Conservation (phyloP, 1,284 basidiomycete genomes). For the Ceratobasidium sp. region DNA sequence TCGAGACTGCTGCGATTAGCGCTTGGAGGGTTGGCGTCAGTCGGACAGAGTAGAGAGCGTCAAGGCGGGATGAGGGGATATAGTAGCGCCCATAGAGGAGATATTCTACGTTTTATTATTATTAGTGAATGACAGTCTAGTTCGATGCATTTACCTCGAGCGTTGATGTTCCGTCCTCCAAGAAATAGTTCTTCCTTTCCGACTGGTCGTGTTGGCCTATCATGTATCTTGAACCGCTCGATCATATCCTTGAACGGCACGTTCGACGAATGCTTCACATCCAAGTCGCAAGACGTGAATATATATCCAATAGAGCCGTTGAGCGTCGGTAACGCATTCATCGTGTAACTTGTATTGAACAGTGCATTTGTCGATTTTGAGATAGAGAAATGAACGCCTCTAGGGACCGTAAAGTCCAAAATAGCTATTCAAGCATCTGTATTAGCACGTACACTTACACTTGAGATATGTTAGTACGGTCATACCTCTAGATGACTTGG, state of each 20-base stretch:
- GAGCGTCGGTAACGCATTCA: conserved; percentile 89
- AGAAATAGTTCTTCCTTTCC: conserved; percentile 79
- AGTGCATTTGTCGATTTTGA: conserved; percentile 89
- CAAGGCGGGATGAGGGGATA: conserved; percentile 85
- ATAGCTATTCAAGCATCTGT: conserved; percentile 63
- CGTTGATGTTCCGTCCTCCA: conserved; percentile 76
- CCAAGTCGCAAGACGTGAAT: conserved; percentile 83
- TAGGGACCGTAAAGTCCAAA: conserved; percentile 83
- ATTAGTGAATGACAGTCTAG: conserved; percentile 40
- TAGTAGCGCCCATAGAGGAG: conserved; percentile 93
- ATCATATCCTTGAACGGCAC: conserved; percentile 89
- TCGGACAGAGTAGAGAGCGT: conserved; percentile 87
- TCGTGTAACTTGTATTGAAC: conserved; percentile 90
- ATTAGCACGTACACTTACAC: conserved; percentile 49
- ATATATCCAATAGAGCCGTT: conserved; percentile 95
- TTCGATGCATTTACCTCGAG: conserved; percentile 64
- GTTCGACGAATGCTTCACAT: conserved; percentile 71
- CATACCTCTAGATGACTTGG: conserved; percentile 85
- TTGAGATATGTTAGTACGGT: conserved; percentile 45
- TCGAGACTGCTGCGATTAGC: conserved; percentile 76
- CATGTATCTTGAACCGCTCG: conserved; percentile 82
- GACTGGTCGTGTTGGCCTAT: conserved; percentile 76
- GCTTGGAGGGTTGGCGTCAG: conserved; percentile 75
- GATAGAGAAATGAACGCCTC: conserved; percentile 79
- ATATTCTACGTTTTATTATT: conserved; percentile 64